Evolutionary conservation across 2,329 filamentous ascomycete species (phyloP).

Genomic region (Xylaria hypoxylon): DNA sequence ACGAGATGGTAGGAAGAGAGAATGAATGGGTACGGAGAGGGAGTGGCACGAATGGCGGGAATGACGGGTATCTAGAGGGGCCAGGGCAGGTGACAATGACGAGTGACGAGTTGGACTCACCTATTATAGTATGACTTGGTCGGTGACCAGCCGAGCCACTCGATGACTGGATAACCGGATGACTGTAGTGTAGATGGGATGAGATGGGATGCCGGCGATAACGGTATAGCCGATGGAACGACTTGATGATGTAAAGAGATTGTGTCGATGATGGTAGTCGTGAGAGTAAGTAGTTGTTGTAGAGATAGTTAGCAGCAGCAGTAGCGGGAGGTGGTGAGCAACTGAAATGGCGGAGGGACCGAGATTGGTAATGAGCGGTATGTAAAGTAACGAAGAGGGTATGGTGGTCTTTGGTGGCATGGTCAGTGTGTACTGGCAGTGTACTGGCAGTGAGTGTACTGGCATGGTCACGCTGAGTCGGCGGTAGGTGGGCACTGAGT

Average conservation of each 20-base stretch:
- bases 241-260: not conserved
- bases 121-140: constrained; percentile 13
- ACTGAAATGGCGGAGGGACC: constrained; percentile 4
- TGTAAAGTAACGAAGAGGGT: constrained; percentile 12
- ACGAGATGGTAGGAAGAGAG: too few relatives aligned
- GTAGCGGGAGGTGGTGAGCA: not conserved
- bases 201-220: constrained; percentile 1
- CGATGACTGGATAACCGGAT: constrained; percentile 15
- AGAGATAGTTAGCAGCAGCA: not conserved
- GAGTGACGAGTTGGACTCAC: constrained; percentile 27
- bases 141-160: constrained; percentile 23
- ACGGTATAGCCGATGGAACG: not conserved
- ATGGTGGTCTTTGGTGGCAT: not conserved
- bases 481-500: too few relatives aligned
- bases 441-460: too few relatives aligned
- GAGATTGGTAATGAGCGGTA: constrained; percentile 38
- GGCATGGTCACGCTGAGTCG: not conserved
- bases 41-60: too few relatives aligned
- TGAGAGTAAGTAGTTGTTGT: constrained; percentile 4
- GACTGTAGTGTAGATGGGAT: constrained; percentile 3
- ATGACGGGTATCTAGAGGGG: constrained; percentile 8
- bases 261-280: not conserved
- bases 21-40: not conserved
- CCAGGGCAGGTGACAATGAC: constrained; percentile 34
- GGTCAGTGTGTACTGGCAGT: too few relatives aligned